Conservation (phyloP, 371 early-diverging fungal genomes). For the Actinomortierella wolfii region DNA sequence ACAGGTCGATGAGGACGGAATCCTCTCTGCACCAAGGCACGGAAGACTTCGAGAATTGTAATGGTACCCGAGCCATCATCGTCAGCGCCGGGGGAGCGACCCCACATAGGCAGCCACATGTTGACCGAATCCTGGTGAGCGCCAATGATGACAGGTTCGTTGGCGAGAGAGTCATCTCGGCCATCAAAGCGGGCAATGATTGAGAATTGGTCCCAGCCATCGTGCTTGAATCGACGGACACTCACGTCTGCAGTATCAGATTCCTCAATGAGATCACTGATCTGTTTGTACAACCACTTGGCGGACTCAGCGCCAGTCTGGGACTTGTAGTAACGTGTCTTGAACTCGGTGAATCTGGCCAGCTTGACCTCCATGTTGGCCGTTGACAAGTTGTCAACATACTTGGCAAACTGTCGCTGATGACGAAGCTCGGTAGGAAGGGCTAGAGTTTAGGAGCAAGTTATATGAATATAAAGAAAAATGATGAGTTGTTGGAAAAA, state of each 20-base stretch:
- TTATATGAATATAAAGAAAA: conserved; percentile 1
- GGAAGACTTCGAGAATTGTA: conserved; percentile 87
- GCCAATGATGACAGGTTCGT: conserved; percentile 79
- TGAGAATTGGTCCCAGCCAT: conserved; percentile 59
- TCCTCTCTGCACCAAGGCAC: conserved; percentile 65
- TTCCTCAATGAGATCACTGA: conserved; percentile 53
- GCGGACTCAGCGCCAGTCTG: conserved; percentile 70
- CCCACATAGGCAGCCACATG: conserved; percentile 81
- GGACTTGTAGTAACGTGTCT: conserved; percentile 90
- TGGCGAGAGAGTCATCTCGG: conserved; percentile 47
- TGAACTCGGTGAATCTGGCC: conserved; percentile 76
- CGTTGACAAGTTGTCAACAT: conserved; percentile 63
- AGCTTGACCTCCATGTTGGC: conserved; percentile 67
- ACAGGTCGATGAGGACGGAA: conserved; percentile 83
- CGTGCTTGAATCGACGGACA: conserved; percentile 76
- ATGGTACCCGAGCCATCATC: conserved; percentile 92
- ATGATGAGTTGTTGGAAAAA: neutral
- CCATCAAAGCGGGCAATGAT: conserved; percentile 78
- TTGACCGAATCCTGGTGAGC: conserved; percentile 95
- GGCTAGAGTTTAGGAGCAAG: conserved; percentile 22
- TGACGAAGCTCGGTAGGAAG: conserved; percentile 52
- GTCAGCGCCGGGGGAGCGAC: conserved; percentile 63
- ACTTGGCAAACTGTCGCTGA: conserved; percentile 58
- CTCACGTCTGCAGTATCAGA: conserved; percentile 61
- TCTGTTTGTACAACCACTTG: conserved; percentile 75